phyloP scores from a whole-genome alignment of 495 filamentous ascomycete species.

The Venustampulla echinocandica region DNA sequence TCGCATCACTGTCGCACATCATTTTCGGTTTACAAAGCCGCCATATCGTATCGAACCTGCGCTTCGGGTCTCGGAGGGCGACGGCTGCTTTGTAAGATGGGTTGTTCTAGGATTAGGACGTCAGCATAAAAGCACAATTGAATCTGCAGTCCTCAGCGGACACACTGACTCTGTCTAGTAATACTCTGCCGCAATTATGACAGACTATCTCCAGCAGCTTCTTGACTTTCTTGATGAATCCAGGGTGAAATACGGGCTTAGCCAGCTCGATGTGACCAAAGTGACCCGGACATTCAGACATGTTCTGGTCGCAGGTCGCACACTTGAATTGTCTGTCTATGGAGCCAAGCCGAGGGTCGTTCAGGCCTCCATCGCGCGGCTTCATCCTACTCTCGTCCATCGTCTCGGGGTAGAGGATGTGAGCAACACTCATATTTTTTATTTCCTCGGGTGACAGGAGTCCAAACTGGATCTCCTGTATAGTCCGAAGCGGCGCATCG shows the following conservation, averaged over 20 bases:
- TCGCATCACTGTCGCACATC: conserved; percentile 66
- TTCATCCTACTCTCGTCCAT: conserved; percentile 91
- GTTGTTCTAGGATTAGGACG: conserved; percentile 59
- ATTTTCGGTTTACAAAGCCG: conserved; percentile 77
- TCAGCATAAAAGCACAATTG: conserved; percentile 54
- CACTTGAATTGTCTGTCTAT: conserved; percentile 92
- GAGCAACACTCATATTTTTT: conserved; percentile 90
- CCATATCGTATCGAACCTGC: conserved; percentile 85
- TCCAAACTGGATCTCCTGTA: conserved; percentile 98
- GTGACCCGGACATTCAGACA: conserved; percentile 92
- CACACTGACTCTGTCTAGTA: conserved; percentile 85
- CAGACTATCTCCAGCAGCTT: conserved; percentile 96
- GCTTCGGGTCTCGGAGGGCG: conserved; percentile 79
- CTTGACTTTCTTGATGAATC: conserved; percentile 96
- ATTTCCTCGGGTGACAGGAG: conserved; percentile 94
- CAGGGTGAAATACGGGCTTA: conserved; percentile 87
- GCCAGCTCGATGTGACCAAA: conserved; percentile 97
- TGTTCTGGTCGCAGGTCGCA: conserved; percentile 87
- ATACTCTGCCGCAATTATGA: conserved; percentile 93
- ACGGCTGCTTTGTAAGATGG: conserved; percentile 72
- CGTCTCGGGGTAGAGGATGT: conserved; percentile 92
- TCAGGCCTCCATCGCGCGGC: conserved; percentile 80
- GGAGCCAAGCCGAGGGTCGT: conserved; percentile 88
- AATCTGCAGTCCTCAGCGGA: conserved; percentile 34
- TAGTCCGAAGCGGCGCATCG: conserved; percentile 87